Evolutionary conservation across 192 early-diverging fungal species (phyloP).

Genomic region (Spizellomyces sp.): DNA sequence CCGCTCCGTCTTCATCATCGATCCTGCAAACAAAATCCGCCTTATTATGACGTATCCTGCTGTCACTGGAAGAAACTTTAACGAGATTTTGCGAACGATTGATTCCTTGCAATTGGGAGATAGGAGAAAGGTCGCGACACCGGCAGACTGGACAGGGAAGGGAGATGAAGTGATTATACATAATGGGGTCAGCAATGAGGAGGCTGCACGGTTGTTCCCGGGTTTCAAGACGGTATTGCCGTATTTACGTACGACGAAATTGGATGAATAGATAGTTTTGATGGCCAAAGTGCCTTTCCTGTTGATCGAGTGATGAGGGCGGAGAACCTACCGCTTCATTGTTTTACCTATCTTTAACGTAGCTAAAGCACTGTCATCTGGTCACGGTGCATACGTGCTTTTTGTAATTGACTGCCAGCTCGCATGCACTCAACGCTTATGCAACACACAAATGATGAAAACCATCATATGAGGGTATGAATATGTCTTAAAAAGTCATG

Average conservation of each 20-base stretch:
- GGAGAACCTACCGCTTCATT: no score
- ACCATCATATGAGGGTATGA: no score
- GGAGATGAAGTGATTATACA: constrained; percentile 89
- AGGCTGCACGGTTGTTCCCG: constrained; percentile 81
- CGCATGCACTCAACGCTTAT: no score
- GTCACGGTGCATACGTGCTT: no score
- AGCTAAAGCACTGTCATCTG: no score
- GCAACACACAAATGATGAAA: no score
- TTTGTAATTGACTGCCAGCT: no score
- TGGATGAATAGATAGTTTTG: no score
- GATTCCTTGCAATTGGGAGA: constrained; percentile 94
- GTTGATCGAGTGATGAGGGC: no score
- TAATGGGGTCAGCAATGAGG: constrained; percentile 76
- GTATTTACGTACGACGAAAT: constrained; percentile 71
- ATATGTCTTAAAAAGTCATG: no score
- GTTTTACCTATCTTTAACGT: no score
- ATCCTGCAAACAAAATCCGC: constrained; percentile 88
- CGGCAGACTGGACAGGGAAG: constrained; percentile 88
- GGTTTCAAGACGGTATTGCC: constrained; percentile 78
- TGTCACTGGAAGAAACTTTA: constrained; percentile 92
- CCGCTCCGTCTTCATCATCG: constrained; percentile 94
- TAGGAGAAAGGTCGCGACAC: constrained; percentile 87
- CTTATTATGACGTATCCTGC: constrained; percentile 92
- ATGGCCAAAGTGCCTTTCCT: no score
- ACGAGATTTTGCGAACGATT: constrained; percentile 90